phyloP scores from a whole-genome alignment of 768 basidiomycete species.

The Amanita molliuscula region DNA sequence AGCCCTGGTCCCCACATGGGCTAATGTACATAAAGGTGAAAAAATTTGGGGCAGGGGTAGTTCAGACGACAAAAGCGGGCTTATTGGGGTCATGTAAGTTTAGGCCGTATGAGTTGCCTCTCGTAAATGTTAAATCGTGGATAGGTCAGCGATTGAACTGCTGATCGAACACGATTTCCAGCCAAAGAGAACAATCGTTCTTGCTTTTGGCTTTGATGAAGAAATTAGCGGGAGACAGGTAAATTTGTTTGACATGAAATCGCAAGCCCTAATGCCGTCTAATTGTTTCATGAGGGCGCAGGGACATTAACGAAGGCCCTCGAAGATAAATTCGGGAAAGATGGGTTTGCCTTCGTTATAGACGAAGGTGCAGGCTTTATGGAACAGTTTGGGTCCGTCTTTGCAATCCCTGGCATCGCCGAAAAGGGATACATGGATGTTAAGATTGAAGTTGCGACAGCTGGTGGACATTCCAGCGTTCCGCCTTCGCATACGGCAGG shows the following conservation, averaged over 20 bases:
- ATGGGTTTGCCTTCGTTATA: slow-evolving; percentile 68
- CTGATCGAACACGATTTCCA: slow-evolving; percentile 35
- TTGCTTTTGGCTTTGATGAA: slow-evolving; percentile 71
- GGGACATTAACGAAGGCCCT: slow-evolving; percentile 35
- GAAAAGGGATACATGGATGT: slow-evolving; percentile 70
- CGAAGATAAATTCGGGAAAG: slow-evolving; percentile 50
- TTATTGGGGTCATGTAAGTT: slow-evolving; percentile 20
- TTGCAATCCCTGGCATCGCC: slow-evolving; percentile 54
- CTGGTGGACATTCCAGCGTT: slow-evolving; percentile 81
- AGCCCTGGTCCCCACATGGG: background rate
- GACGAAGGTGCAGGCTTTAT: slow-evolving; percentile 79
- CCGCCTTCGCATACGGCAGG: slow-evolving; percentile 73
- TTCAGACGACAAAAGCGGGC: slow-evolving; percentile 33
- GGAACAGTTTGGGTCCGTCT: slow-evolving; percentile 38
- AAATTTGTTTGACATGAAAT: slow-evolving; percentile 4
- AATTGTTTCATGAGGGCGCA: slow-evolving; percentile 40
- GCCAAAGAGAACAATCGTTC: slow-evolving; percentile 52
- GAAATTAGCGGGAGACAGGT: slow-evolving; percentile 48
- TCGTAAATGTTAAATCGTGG: background rate
- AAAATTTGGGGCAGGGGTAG: slow-evolving; percentile 41
- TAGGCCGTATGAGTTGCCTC: background rate
- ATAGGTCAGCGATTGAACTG: slow-evolving; percentile 10
- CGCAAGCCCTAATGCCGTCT: background rate
- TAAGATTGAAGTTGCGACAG: slow-evolving; percentile 49
- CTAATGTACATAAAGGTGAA: slow-evolving; percentile 15